Base-by-base conservation (phyloP, 768 basidiomycete species). In the Gymnopilus dilepis region DNA sequence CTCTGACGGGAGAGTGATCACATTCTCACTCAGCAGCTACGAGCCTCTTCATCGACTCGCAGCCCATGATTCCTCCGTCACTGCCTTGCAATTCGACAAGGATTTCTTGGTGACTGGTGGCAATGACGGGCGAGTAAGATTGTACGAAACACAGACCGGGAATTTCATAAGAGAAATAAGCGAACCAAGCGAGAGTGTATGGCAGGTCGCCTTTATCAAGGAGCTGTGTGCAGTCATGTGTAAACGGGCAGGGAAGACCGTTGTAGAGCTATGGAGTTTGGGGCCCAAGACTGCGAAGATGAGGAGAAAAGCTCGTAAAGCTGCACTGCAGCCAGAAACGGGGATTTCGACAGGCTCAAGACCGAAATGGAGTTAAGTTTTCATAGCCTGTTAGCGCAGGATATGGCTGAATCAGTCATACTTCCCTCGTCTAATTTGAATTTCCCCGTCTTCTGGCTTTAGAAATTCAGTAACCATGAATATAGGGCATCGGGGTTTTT, bases 11-110 rank as follows among this genome's bases (percentile, higher is more conserved):
- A 87, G 93, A 1, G 77, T 81, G 7, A 80, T 83, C 65, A 78
- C 78, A 24, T 82, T 81, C 63, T 75, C 76, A 19, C 68, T 81
- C 1, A 62, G 63, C 2, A 73, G 76, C 1, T 82, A 78, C 66
- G 72, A 73, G 11, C 75, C 81, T 22, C 71, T 83, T 33, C 86
- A 88, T 70, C 86, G 90, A 6, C 84, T 97, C 58, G 86, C 91
- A 17, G 95, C 96, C 2, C 97, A 97, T 80, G 92, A 94, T 74
- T 87, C 94, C 66, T 85, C 87, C 65, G 82, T 98, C 22, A 96
- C 95, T 0, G 86, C 90, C 7, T 81, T 99, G 17, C 95, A 98
- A 74, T 91, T 95, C 70, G 91, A 94, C 73, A 82, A 84, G 9
- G 82, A 86, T 43, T 93, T 91, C 77, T 84, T 96, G 63, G 87